These are phyloP conservation scores for Pyrrhoderma noxium DNA, from an alignment of 1,284 basidiomycete species.

Conservation along the genomic window DNA sequence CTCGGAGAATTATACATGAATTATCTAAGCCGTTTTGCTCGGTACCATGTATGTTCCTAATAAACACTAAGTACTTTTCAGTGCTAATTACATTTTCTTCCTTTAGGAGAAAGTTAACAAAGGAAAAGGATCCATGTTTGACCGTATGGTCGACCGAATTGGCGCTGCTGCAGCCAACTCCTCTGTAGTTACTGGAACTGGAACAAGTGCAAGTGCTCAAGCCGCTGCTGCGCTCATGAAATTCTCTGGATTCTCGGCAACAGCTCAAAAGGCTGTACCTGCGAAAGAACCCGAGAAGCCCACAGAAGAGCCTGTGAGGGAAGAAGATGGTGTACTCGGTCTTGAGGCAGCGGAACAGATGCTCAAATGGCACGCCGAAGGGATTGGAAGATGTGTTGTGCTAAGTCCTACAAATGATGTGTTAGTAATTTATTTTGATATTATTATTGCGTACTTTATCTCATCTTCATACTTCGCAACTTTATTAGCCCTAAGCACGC, in stretches of 20 bases:
- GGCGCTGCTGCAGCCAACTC: constrained; percentile 69
- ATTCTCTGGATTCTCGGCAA: constrained; percentile 63
- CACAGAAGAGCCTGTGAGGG: constrained; percentile 61
- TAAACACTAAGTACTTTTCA: not conserved
- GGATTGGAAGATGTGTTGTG: constrained; percentile 87
- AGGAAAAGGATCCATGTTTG: constrained; percentile 82
- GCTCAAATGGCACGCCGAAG: constrained; percentile 94
- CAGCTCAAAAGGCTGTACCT: constrained; percentile 35
- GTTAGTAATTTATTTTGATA: constrained; percentile 41
- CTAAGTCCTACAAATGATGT: constrained; percentile 75
- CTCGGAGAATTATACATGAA: constrained; percentile 77
- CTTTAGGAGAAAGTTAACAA: constrained; percentile 68
- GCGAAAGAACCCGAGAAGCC: constrained; percentile 46
- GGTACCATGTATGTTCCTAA: constrained; percentile 71
- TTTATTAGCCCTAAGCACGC: constrained; percentile 82
- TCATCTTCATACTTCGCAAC: constrained; percentile 4
- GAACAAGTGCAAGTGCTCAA: constrained; percentile 64
- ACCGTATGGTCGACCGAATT: constrained; percentile 89
- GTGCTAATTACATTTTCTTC: constrained; percentile 13
- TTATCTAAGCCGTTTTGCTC: constrained; percentile 72
- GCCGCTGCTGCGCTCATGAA: constrained; percentile 77
- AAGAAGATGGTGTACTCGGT: constrained; percentile 76
- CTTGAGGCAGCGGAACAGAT: constrained; percentile 80
- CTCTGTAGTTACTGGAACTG: constrained; percentile 36
- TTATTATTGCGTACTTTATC: not conserved